Conservation (phyloP, 2,329 filamentous ascomycete genomes). For the Phialocephala sp. region DNA sequence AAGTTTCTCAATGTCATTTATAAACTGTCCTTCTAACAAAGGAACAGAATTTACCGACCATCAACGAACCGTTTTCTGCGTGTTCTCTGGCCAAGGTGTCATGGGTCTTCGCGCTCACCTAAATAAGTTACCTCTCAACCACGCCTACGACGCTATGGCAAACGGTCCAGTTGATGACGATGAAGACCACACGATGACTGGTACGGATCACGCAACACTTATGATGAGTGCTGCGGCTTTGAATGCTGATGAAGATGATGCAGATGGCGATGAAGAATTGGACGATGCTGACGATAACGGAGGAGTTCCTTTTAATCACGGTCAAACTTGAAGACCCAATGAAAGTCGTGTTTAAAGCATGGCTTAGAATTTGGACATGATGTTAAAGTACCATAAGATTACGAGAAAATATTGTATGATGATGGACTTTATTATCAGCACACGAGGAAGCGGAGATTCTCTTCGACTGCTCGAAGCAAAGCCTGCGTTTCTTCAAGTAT, state of each 20-base stretch:
- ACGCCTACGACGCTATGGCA: slow-evolving; percentile 63
- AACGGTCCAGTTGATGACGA: slow-evolving; percentile 83
- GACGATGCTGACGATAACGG: slow-evolving; percentile 34
- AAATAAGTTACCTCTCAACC: slow-evolving; percentile 60
- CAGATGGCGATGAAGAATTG: slow-evolving; percentile 34
- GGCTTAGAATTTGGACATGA: not conserved
- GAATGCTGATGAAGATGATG: slow-evolving; percentile 31
- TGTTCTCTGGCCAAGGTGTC: slow-evolving; percentile 91
- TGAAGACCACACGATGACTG: slow-evolving; percentile 58
- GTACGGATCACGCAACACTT: slow-evolving; percentile 33
- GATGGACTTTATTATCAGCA: slow-evolving; percentile 3
- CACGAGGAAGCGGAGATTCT: not conserved
- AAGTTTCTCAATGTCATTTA: slow-evolving; percentile 36
- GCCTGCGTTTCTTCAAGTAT: slow-evolving; percentile 3
- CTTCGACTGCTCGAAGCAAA: not conserved
- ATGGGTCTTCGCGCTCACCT: slow-evolving; percentile 77
- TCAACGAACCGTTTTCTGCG: slow-evolving; percentile 94
- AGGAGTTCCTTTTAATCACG: slow-evolving; percentile 20
- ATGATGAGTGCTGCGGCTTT: slow-evolving; percentile 30
- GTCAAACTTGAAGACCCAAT: slow-evolving; percentile 7
- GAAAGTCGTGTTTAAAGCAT: not conserved
- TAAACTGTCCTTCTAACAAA: slow-evolving; percentile 7
- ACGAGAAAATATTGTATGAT: not conserved
- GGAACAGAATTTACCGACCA: slow-evolving; percentile 88
- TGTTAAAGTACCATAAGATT: slow-evolving; percentile 1